Evolutionary conservation across 768 basidiomycete species (phyloP), one percentile per base, ranked within the genome.

Genomic region (Boletus rubroflammeus): DNA sequence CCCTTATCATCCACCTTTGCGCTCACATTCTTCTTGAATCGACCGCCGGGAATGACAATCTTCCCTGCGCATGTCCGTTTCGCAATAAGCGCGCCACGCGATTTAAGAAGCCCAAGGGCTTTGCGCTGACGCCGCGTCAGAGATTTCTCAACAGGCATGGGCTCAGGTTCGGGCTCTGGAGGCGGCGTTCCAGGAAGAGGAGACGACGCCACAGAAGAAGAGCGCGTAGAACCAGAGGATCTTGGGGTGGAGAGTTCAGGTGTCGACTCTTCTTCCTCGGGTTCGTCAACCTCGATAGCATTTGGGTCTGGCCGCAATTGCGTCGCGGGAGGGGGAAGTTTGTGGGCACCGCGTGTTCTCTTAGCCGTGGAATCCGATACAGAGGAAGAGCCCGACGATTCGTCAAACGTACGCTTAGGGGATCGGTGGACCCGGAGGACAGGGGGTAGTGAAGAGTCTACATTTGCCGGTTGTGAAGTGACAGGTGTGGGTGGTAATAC

Each of bases 41-140:
- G 72, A 21, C 88, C 85, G 5, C 86, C 84, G 0, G 88, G 86
- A 53, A 90, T 73, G 62, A 77, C 61, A 53, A 77, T 78, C 75
- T 78, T 86, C 35, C 87, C 87, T 39, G 79, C 78, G 50, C 76
- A 66, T 19, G 54, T 45, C 35, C 64, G 61, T 51, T 65, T 64
- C 29, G 62, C 66, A 8, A 63, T 63, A 14, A 71, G 62, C 5
- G 67, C 73, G 8, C 73, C 34, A 5, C 80, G 73, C 1, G 75
- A 64, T 65, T 84, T 88, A 0, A 87, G 86, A 40, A 90, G 66
- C 2, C 86, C 85, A 11, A 85, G 74, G n/a, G 73, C 75, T 71
- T 85, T 90, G 32, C 85, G 76, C 69, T 92, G 81, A 21, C 88
- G 73, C 45, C 84, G 73, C 7, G 88, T 91, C 43, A 91, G 50